phyloP scores from a whole-genome alignment of 805 yeast genomes.

The Starmerella stigmatis region DNA sequence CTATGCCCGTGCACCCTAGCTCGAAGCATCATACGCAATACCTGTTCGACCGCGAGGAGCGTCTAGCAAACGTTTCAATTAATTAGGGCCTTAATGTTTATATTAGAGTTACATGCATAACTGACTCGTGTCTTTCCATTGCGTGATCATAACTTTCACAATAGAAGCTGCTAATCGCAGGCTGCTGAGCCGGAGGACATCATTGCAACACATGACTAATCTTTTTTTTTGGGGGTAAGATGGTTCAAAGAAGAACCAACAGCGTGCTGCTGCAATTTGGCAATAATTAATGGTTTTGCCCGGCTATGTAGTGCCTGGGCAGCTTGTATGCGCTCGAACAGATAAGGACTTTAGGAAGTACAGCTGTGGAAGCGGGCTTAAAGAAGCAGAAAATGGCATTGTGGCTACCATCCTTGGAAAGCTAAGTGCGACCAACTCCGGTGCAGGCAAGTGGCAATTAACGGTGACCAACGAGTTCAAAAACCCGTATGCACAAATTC shows the following conservation, averaged over 20 bases:
- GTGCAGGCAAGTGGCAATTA: constrained; percentile 20
- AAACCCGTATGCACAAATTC: constrained; percentile 22
- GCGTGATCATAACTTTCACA: too few relatives aligned
- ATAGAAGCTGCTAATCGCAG: not conserved
- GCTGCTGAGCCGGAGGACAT: too few relatives aligned
- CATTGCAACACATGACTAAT: too few relatives aligned
- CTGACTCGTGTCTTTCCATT: not conserved
- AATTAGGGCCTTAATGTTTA: too few relatives aligned
- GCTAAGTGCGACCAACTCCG: constrained; percentile 31
- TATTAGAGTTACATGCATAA: too few relatives aligned
- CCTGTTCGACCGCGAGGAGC: not conserved
- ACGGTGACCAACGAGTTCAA: constrained; percentile 25
- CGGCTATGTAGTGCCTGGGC: constrained; percentile 64
- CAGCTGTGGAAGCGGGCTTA: constrained; percentile 57
- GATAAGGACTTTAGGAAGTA: constrained; percentile 35
- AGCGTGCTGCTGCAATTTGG: too few relatives aligned
- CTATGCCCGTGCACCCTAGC: constrained; percentile 73
- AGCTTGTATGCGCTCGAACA: constrained; percentile 49
- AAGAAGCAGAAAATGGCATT: constrained; percentile 38
- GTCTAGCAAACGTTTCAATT: not conserved
- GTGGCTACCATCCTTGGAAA: constrained; percentile 56
- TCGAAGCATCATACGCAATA: constrained; percentile 32
- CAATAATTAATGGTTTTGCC: constrained; percentile 34
- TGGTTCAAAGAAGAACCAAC: too few relatives aligned
- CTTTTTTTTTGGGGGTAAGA: too few relatives aligned